Conservation (phyloP, 345 rosid genomes). For the Boechera divaricarpa region DNA sequence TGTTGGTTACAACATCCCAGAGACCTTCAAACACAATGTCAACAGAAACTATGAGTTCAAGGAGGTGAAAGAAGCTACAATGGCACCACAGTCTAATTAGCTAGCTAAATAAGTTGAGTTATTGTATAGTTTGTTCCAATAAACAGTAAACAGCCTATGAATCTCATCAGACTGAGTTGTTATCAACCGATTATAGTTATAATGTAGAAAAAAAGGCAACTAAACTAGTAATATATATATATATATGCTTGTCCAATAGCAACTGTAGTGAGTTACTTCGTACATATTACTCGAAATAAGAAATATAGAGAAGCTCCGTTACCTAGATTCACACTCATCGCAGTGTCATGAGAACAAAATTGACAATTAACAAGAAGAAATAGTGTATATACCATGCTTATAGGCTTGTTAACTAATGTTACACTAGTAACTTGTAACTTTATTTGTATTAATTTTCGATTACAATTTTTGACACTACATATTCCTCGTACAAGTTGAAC, state of each 20-base stretch:
- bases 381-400: neutral
- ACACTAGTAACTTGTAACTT: neutral
- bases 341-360: neutral
- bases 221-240: neutral
- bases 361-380: neutral
- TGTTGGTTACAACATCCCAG: conserved; percentile 25
- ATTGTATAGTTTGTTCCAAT: neutral
- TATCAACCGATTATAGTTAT: neutral
- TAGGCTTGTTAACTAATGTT: neutral
- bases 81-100: conserved; percentile 43
- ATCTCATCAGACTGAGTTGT: conserved; percentile 19
- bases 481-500: neutral
- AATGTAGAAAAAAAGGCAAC: too few relatives aligned
- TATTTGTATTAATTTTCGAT: neutral
- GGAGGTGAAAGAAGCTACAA: conserved; percentile 32
- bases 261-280: conserved; percentile 1
- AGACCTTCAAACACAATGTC: conserved; percentile 29
- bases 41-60: conserved; percentile 20
- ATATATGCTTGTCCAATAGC: neutral
- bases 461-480: neutral
- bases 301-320: neutral
- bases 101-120: neutral
- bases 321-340: neutral
- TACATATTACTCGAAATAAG: neutral
- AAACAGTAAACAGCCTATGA: conserved; percentile 15